phyloP scores from a whole-genome alignment of 2,329 filamentous ascomycete genomes.

The Phaeosphaeriaceae sp. region DNA sequence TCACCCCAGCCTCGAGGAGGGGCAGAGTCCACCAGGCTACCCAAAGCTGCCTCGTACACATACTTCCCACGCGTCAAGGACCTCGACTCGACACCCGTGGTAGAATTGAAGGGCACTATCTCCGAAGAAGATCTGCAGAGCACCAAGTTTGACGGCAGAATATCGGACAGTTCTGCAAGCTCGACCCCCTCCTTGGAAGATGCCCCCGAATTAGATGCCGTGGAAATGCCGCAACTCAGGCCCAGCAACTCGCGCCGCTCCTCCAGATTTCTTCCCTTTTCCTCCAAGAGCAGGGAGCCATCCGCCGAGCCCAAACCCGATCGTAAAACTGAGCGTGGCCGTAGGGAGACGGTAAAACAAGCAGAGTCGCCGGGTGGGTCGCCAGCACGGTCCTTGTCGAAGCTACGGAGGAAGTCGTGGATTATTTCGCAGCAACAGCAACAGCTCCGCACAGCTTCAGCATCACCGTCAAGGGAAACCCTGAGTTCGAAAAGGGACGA shows the following conservation, averaged over 20 bases:
- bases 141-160: constrained; percentile 37
- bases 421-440: constrained; percentile 33
- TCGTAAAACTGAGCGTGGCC: constrained; percentile 31
- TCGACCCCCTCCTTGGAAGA: constrained; percentile 53
- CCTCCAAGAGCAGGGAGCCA: constrained; percentile 42
- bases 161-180: constrained; percentile 49
- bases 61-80: constrained; percentile 50
- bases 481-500: constrained; percentile 24
- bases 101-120: constrained; percentile 36
- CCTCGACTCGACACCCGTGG: constrained; percentile 35
- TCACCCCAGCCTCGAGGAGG: constrained; percentile 26
- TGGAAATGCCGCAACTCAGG: constrained; percentile 40
- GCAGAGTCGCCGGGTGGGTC: constrained; percentile 31
- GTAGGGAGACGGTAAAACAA: constrained; percentile 33
- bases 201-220: constrained; percentile 29
- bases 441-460: constrained; percentile 16
- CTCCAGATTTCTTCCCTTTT: constrained; percentile 44
- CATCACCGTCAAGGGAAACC: constrained; percentile 24
- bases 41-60: constrained; percentile 50
- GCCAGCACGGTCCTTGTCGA: constrained; percentile 41
- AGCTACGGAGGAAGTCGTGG: constrained; percentile 47
- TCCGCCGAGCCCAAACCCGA: constrained; percentile 39
- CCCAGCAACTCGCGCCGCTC: constrained; percentile 43
- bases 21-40: constrained; percentile 36
- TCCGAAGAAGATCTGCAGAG: constrained; percentile 42